Conservation (phyloP, 1,139 yeast genomes). For the Suhomyces kunorum region DNA sequence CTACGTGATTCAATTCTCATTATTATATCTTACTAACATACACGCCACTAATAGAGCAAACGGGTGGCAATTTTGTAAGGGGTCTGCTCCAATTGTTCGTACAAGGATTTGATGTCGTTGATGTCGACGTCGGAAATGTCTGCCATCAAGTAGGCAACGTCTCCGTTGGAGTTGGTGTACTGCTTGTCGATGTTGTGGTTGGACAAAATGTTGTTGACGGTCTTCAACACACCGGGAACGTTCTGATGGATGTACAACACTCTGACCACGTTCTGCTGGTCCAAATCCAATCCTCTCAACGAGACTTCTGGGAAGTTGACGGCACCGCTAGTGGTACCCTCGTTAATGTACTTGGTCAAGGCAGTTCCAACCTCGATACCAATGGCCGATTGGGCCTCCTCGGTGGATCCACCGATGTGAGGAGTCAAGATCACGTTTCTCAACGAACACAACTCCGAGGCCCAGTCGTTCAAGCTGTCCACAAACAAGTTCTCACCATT, state of each 20-base stretch:
- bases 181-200: constrained; percentile 97
- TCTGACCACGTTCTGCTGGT: constrained; percentile 86
- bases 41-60: constrained; percentile 61
- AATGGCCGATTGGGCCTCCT: constrained; percentile 97
- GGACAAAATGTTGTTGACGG: constrained; percentile 93
- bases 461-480: constrained; percentile 77
- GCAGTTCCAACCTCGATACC: constrained; percentile 93
- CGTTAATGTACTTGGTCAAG: constrained; percentile 87
- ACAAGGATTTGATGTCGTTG: constrained; percentile 79
- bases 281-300: constrained; percentile 83
- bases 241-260: constrained; percentile 95
- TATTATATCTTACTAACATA: not conserved
- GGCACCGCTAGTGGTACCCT: constrained; percentile 94
- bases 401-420: constrained; percentile 98
- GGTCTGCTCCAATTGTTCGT: constrained; percentile 85
- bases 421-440: constrained; percentile 93
- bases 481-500: constrained; percentile 83
- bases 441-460: constrained; percentile 75
- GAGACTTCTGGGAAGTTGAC: constrained; percentile 99
- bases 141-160: constrained; percentile 96
- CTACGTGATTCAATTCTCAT: not conserved
- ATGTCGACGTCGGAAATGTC: constrained; percentile 87
- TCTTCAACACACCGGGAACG: constrained; percentile 98
- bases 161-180: constrained; percentile 94
- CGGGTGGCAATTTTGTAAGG: constrained; percentile 92